A percentile compares a stretch with the other conserved stretches of the same genome.
These are phyloP conservation scores for Rhododendron vialii DNA, from an alignment of 148 eudicot genomes.

Conservation along the genomic window DNA sequence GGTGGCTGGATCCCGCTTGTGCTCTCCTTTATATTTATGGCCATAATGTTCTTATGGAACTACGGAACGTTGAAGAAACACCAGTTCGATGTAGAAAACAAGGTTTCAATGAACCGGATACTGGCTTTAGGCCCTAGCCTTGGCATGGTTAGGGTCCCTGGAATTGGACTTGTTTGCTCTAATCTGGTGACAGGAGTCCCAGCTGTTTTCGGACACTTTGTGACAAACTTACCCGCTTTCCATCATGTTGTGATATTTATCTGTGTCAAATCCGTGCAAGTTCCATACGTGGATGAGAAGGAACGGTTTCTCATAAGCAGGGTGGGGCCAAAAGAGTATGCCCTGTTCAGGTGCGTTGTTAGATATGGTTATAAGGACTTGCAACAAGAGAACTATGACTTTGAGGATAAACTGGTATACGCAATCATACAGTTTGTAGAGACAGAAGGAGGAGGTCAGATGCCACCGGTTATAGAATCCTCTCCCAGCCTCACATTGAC, in stretches of 20 bases:
- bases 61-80: constrained; percentile 56
- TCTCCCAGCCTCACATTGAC: constrained; percentile 6
- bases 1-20: constrained; percentile 66
- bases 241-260: constrained; percentile 58
- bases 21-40: constrained; percentile 45
- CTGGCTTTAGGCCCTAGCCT: constrained; percentile 25
- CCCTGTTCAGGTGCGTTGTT: constrained; percentile 53
- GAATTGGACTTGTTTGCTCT: constrained; percentile 58
- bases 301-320: constrained; percentile 47
- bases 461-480: constrained; percentile 3
- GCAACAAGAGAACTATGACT: constrained; percentile 53
- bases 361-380: constrained; percentile 62
- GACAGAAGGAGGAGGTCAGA: constrained; percentile 23
- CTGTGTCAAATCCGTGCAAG: constrained; percentile 52
- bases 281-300: constrained; percentile 35
- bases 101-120: constrained; percentile 50
- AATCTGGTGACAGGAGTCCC: constrained; percentile 57
- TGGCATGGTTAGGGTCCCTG: constrained; percentile 68
- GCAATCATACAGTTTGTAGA: constrained; percentile 37
- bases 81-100: constrained; percentile 59
- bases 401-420: constrained; percentile 37
- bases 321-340: constrained; percentile 45
- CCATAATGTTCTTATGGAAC: constrained; percentile 54
- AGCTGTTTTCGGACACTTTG: constrained; percentile 57
- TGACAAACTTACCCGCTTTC: constrained; percentile 68